These are phyloP conservation scores for Nothophoma quercina DNA, from an alignment of 2,329 filamentous ascomycete species.

Conservation along the genomic window DNA sequence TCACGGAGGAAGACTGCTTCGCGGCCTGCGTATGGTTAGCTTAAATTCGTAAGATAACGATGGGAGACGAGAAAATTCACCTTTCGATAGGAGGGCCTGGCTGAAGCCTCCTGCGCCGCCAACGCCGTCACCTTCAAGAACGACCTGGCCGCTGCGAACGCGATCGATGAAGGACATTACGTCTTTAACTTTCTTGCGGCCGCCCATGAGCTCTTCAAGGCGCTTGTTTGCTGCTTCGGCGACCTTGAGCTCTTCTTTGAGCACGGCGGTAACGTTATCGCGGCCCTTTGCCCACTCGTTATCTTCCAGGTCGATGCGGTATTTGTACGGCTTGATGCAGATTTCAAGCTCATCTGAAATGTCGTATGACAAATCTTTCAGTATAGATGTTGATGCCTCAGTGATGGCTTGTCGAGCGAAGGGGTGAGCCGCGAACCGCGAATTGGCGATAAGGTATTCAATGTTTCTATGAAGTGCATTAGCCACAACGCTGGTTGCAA, in stretches of 20 bases:
- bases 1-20: conserved; percentile 95
- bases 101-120: conserved; percentile 95
- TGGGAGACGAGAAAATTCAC: conserved; percentile 57
- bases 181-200: conserved; percentile 84
- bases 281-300: conserved; percentile 86
- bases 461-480: conserved; percentile 86
- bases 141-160: conserved; percentile 82
- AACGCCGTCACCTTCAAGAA: conserved; percentile 81
- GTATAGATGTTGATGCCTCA: conserved; percentile 85
- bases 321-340: conserved; percentile 99
- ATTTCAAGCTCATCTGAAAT: conserved; percentile 98
- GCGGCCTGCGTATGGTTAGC: conserved; percentile 68
- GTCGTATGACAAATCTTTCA: conserved; percentile 95
- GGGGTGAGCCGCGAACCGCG: conserved; percentile 87
- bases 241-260: conserved; percentile 87
- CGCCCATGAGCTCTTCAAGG: conserved; percentile 80
- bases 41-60: neutral
- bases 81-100: conserved; percentile 80
- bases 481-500: conserved; percentile 91
- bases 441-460: conserved; percentile 77
- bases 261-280: conserved; percentile 78
- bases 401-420: conserved; percentile 93
- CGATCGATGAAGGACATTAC: conserved; percentile 92
- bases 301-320: conserved; percentile 93
- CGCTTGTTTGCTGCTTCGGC: conserved; percentile 80